Evolutionary conservation across 768 basidiomycete genomes (phyloP).

Genomic region (Lactifluus pinguis): DNA sequence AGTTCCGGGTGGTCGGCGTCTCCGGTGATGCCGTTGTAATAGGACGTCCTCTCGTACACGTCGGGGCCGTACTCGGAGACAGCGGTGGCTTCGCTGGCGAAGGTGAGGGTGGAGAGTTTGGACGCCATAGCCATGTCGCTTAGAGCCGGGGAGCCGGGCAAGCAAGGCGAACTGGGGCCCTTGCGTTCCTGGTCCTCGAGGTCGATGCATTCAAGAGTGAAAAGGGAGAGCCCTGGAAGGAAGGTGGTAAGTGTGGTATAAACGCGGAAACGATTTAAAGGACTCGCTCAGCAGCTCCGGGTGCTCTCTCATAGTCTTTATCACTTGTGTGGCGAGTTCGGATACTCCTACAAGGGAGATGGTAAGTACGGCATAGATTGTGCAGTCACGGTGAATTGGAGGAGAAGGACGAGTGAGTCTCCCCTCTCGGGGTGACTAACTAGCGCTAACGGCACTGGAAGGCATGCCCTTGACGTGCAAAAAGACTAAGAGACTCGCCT

Average conservation of each 20-base stretch:
- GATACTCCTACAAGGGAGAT: too few species aligned
- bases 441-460: too few species aligned
- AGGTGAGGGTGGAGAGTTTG: not conserved
- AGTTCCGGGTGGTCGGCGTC: not conserved
- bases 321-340: too few species aligned
- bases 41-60: not conserved
- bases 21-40: conserved; percentile 1
- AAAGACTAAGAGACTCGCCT: not conserved
- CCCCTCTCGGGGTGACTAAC: too few species aligned
- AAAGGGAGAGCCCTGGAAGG: not conserved
- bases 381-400: too few species aligned
- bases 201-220: not conserved
- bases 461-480: not conserved
- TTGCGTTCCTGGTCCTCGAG: too few species aligned
- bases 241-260: not conserved
- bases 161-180: too few species aligned
- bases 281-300: not conserved
- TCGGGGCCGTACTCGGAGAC: not conserved
- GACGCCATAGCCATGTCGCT: too few species aligned
- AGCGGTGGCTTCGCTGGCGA: not conserved
- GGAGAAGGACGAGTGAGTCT: too few species aligned
- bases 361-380: not conserved
- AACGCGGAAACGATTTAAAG: not conserved
- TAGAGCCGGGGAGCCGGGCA: too few species aligned
- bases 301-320: too few species aligned